Base-by-base conservation (phyloP, 768 basidiomycete species). In the Russula dissimulans region DNA sequence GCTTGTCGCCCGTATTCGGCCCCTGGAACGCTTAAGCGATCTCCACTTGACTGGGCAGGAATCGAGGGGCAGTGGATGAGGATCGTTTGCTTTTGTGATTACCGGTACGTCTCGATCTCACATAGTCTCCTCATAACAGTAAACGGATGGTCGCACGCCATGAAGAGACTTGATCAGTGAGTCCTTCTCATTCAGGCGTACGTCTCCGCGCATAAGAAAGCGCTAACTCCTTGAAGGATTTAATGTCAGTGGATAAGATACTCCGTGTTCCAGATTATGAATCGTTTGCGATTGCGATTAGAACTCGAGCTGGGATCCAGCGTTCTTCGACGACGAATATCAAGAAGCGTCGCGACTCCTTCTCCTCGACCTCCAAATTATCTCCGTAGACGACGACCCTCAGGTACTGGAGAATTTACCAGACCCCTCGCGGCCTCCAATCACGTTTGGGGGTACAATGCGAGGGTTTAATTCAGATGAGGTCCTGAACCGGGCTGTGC, bases 31-130 rank as follows among this genome's bases (percentile, higher is more conserved):
- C 70, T 67, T 9, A 67, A 70, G 44, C 69, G 69, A 45, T 41
- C 65, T 42, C 65, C 69, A 8, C 64, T 67, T 18, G 87, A 89
- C 68, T 90, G 89, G 89, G 86, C 87, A 18, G 86, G 86, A 11
- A 78, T 89, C 3, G 81, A 84, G 70, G 87, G 87, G 7, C 79
- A 76, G n/a, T 91, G 88, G 88, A 75, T 79, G 63, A 75, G 88
- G 70, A 82, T 84, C 61, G 81, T 89, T 18, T 87, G 81, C 61
- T 89, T 87, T 66, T 84, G 89, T 84, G 88, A 89, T 73, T 87
- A 88, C 70, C 78, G 84, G 86, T 85, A 59, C 36, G 70, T 63
- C 34, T 38, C 54, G 44, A 61, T 57, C 11, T 17, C 46, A 47
- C 31, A 15, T 36, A 41, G 14, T 32, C 44, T 44, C 42, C 44